Base-by-base conservation (phyloP, 768 basidiomycete species). In the Boletus pseudo-olivaceus region DNA sequence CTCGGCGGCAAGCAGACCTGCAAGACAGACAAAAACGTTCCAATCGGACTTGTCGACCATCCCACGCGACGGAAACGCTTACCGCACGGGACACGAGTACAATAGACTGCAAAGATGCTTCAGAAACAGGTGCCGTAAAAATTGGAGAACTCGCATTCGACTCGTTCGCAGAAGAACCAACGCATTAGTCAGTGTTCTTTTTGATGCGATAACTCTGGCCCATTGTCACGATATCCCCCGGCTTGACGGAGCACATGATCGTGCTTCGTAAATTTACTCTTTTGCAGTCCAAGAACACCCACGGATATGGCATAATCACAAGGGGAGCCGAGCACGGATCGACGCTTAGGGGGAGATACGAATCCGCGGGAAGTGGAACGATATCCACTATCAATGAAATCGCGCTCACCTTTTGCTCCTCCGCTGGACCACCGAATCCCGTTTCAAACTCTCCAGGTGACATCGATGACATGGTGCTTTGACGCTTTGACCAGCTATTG, bases 121-220 rank as follows among this genome's bases (percentile, higher is more conserved):
- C 5, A 5, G n/a, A 30, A 30, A 51, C 34, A 4, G 12, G 59
- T 65, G 62, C 62, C 63, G 63, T 65, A 67, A 67, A 49, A 46
- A 40, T 27, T 49, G 49, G 41, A 30, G 20, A 53, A 51, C 51
- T 47, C 30, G 40, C 27, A 37, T 50, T 51, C 43, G 33, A 52
- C 38, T 47, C 51, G 35, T 45, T 54, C 41, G 47, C 58, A 57
- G 20, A 56, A 66, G 62, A 53, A 45, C 33, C 44, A 49, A 8
- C 26, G 29, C 23, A 34, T 63, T 53, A 60, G 51, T 55, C 63
- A 65, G 49, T 49, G 11, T 59, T 62, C 38, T 38, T 35, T 40
- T 51, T 48, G 38, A n/a, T 17, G 10, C 35, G 42, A 35, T 15
- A 50, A 40, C 10, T 29, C 14, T 39, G 30, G 4, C 34, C 41